A percentile compares a stretch with the other conserved stretches of the same genome.
Conservation (phyloP, 352 stramenopile genomes). For the Pythium folliculosum region DNA sequence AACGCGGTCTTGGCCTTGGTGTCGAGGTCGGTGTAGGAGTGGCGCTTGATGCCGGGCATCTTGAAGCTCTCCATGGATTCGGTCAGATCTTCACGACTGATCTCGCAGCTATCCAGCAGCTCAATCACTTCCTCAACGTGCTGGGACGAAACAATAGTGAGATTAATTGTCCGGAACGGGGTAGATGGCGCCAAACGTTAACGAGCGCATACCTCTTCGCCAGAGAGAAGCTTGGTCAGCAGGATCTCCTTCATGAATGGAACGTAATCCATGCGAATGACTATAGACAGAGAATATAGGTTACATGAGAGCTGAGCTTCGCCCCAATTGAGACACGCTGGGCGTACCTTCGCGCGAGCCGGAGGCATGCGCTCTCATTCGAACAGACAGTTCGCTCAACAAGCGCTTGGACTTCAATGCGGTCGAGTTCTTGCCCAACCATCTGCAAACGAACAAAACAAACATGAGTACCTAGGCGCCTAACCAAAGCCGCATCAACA, state of each 20-base stretch:
- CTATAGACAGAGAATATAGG: conserved; percentile 27
- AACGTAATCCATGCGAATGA: conserved; percentile 88
- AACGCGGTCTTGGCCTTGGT: conserved; percentile 93
- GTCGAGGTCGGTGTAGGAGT: conserved; percentile 79
- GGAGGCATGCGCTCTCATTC: conserved; percentile 90
- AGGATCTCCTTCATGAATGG: conserved; percentile 91
- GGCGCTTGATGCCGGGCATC: conserved; percentile 71
- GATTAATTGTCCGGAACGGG: too few species aligned
- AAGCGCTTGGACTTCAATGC: conserved; percentile 94
- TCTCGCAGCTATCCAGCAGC: conserved; percentile 96
- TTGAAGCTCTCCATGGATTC: conserved; percentile 95
- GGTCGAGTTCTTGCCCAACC: conserved; percentile 98
- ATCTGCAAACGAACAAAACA: conserved; percentile 48
- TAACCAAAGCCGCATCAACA: background rate
- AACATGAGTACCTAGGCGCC: background rate
- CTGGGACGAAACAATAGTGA: conserved; percentile 26
- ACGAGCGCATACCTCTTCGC: conserved; percentile 56
- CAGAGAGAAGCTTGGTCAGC: conserved; percentile 70
- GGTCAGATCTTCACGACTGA: conserved; percentile 96
- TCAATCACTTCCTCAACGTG: conserved; percentile 91
- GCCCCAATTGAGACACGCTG: background rate
- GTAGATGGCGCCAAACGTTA: too few species aligned
- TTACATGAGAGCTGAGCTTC: background rate
- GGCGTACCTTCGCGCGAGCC: conserved; percentile 75
- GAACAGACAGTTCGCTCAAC: conserved; percentile 94